Conservation (phyloP, 257 asterid genomes). For the Solanum pennellii region DNA sequence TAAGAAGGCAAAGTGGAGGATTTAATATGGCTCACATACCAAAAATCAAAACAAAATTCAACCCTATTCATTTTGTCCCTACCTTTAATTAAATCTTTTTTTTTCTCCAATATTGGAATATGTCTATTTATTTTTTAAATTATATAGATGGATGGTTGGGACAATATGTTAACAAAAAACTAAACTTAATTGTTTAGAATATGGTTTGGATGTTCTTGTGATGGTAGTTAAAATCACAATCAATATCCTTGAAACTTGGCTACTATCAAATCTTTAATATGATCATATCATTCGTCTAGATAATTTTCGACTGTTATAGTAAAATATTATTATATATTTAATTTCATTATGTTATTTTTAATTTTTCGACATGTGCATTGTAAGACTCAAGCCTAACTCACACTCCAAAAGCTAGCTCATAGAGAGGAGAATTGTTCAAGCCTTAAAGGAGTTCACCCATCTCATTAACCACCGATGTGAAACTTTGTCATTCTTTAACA, state of each 20-base stretch:
- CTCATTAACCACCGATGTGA: no score
- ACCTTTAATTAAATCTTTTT: background rate
- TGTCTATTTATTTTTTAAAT: background rate
- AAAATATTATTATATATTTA: background rate
- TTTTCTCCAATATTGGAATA: background rate
- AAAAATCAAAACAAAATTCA: background rate
- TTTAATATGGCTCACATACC: background rate
- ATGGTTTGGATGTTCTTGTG: background rate
- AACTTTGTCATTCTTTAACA: no score
- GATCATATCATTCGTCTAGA: background rate
- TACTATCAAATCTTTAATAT: background rate
- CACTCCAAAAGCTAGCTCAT: no score
- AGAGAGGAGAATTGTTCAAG: no score
- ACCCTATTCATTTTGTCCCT: background rate
- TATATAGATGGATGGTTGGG: background rate
- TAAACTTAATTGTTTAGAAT: background rate
- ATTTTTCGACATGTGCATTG: background rate
- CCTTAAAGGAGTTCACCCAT: no score
- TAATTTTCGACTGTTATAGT: background rate
- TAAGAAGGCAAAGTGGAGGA: background rate
- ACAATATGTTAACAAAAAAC: background rate
- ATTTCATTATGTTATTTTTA: background rate
- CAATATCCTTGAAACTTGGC: background rate
- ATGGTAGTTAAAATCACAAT: background rate
- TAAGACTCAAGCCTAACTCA: no score